Evolutionary conservation across 1,139 yeast species (phyloP), one percentile per base, ranked within the genome.

Genomic region (Zygosaccharomyces pseudobailii): DNA sequence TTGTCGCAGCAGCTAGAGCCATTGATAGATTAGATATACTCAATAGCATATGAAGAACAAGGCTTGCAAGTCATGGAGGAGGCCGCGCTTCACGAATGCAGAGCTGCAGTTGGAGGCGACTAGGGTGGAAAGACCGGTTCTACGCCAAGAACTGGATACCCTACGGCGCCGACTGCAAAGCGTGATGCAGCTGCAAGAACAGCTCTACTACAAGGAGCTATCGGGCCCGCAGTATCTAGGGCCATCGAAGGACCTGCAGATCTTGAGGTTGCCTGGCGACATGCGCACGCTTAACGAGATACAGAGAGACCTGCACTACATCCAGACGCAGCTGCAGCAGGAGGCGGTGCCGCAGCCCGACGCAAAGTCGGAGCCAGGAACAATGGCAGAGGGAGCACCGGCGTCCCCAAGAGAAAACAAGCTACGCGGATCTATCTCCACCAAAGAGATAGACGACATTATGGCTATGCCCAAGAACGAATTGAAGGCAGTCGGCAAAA

Each of bases 231-330:
- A 51, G 32, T 49, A 49, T 28, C 39, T 55, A 32, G 60, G 57
- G 1, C 52, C 55, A 9, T 43, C 47, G 4, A 49, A 49, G 22
- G 43, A 50, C 27, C 47, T 52, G 36, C 59, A 55, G 42, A 42
- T 51, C 30, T 38, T 59, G 33, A 54, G 55, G 34, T 36, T 55
- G 21, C 63, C 63, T 3, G 52, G 51, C 35, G 63, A 59, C 43
- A 45, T 54, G 13, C 25, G 23, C 5, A 49, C 48, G 19, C 45
- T 57, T 28, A 36, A 43, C 13, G 45, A 43, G 9, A 56, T 56
- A 19, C 43, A 42, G 25, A 28, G 42, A 30, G 43, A 42, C 19
- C 21, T 39, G n/a, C 45, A 50, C 28, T 20, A 28, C 22, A 37
- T 40, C 17, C 33, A 39, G 8, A 31, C 8, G 22, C 22, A 22